These are phyloP conservation scores for Trichoderma koningiopsis DNA, from an alignment of 2,329 filamentous ascomycete genomes.

Conservation along the genomic window DNA sequence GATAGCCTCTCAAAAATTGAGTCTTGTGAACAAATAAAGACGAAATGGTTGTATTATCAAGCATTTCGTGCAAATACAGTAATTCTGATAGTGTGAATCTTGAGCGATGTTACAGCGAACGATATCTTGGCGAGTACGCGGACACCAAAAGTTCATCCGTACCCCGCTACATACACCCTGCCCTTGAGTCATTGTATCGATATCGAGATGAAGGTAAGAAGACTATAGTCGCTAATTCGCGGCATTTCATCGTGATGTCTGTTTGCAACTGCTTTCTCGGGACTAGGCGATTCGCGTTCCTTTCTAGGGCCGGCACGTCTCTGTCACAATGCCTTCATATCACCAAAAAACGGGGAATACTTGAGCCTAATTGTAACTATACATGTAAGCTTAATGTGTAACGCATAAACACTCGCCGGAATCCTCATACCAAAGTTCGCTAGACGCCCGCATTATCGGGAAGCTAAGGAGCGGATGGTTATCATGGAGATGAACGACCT, in stretches of 20 bases:
- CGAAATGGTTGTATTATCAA: background rate
- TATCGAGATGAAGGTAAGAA: background rate
- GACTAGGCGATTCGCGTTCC: background rate
- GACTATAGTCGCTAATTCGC: background rate
- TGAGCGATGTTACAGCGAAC: constrained; percentile 7
- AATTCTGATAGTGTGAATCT: background rate
- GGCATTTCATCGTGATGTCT: background rate
- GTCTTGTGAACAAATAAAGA: background rate
- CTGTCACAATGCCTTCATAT: background rate
- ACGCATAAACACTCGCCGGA: background rate
- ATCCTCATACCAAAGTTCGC: background rate
- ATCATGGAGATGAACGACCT: constrained; percentile 1
- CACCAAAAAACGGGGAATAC: background rate
- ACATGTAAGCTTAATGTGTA: constrained; percentile 22
- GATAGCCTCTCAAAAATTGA: background rate
- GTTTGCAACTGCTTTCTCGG: constrained; percentile 16
- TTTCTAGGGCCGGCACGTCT: background rate
- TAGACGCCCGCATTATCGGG: constrained; percentile 2
- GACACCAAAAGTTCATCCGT: background rate
- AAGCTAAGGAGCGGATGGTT: background rate
- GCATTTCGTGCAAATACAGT: background rate
- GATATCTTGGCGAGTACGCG: background rate
- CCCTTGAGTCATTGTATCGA: background rate
- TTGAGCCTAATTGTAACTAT: background rate
- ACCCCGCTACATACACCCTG: background rate